phyloP scores from a whole-genome alignment of 768 basidiomycete species.

The Lentinula boryana region DNA sequence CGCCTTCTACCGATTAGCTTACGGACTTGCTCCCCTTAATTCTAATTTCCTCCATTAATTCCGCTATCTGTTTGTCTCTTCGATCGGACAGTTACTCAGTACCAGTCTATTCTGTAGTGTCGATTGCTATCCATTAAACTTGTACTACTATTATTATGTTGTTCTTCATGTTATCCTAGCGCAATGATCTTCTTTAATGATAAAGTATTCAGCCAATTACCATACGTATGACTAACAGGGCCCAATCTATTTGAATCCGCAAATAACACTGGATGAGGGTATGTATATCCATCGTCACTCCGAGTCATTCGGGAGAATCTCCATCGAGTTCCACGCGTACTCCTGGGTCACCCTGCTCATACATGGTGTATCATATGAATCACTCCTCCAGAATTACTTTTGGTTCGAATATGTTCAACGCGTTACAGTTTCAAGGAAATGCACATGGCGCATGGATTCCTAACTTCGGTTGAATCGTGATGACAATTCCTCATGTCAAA shows the following conservation, averaged over 20 bases:
- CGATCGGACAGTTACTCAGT: neutral
- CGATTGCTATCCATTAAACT: neutral
- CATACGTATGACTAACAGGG: too few species aligned
- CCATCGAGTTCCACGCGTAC: neutral
- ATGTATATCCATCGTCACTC: neutral
- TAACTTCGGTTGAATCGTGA: neutral
- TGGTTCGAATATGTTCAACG: neutral
- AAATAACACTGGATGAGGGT: neutral
- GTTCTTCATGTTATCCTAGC: neutral
- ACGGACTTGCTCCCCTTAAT: neutral
- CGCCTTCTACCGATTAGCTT: slow-evolving; percentile 1
- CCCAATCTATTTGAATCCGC: too few species aligned
- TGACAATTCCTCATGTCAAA: too few species aligned
- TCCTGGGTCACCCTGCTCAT: neutral
- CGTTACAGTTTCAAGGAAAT: neutral
- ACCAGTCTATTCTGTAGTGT: neutral
- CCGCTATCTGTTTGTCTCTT: slow-evolving; percentile 1
- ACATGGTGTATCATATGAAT: neutral
- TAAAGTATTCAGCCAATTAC: neutral
- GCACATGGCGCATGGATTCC: neutral
- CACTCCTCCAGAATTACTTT: too few species aligned
- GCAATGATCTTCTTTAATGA: neutral
- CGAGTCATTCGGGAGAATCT: neutral
- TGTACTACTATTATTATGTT: neutral
- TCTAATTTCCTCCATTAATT: neutral